Evolutionary conservation across 75 land plant species (phyloP).

Genomic region (Larix kaempferi): DNA sequence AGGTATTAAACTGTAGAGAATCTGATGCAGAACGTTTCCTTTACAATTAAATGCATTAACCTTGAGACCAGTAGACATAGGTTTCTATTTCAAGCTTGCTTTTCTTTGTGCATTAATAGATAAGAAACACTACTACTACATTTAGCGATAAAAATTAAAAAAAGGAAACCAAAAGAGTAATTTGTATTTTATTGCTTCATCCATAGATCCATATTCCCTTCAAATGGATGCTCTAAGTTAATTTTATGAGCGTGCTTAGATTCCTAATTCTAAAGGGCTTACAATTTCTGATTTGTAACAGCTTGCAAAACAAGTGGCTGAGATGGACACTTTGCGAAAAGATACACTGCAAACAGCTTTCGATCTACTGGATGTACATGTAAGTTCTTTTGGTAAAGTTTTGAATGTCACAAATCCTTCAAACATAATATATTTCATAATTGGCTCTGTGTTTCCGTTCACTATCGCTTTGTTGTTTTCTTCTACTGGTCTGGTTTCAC

Average conservation of each 20-base stretch:
- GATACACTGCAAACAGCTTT: constrained; percentile 64
- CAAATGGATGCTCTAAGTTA: background rate
- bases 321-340: constrained; percentile 49
- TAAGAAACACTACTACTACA: background rate
- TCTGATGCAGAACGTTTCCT: background rate
- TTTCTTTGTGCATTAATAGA: background rate
- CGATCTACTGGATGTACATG: constrained; percentile 59
- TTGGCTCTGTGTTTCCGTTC: background rate
- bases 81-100: background rate
- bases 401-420: background rate
- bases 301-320: constrained; percentile 74
- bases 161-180: background rate
- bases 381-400: constrained; percentile 18
- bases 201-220: background rate
- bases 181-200: background rate
- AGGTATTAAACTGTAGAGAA: constrained; percentile 38
- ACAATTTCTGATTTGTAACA: constrained; percentile 14
- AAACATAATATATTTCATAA: background rate
- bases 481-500: too few species aligned
- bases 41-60: background rate
- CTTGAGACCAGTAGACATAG: background rate
- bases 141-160: too few species aligned
- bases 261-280: background rate
- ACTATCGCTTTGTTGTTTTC: too few species aligned
- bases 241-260: constrained; percentile 7